Evolutionary conservation across 441 rosid species (phyloP).

Genomic region (Theobroma grandiflorum): DNA sequence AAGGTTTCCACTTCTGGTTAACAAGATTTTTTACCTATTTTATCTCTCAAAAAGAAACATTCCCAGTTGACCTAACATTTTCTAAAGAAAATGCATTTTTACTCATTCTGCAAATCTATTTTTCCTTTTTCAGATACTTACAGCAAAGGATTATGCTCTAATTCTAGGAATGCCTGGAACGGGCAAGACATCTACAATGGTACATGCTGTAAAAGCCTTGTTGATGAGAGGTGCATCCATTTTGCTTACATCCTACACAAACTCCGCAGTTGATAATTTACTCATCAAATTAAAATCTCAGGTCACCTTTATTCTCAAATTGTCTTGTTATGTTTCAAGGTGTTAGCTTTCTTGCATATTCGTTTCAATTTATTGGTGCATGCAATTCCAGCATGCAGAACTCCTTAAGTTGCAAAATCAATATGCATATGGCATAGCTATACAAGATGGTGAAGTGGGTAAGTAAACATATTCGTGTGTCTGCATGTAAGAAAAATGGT

Average conservation of each 20-base stretch:
- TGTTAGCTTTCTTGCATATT: conserved; percentile 8
- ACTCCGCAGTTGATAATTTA: conserved; percentile 98
- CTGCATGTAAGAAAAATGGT: conserved; percentile 19
- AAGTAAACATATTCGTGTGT: background rate
- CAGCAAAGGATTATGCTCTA: conserved; percentile 93
- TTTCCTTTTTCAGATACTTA: conserved; percentile 76
- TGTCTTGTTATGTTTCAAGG: background rate
- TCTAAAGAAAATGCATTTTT: conserved; percentile 16
- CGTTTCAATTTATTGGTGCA: background rate
- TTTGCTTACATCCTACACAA: conserved; percentile 97
- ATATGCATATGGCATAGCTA: background rate
- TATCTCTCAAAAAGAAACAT: background rate
- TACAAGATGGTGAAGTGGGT: background rate
- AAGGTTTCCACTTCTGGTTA: conserved; percentile 57
- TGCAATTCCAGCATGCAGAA: background rate
- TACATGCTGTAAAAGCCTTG: conserved; percentile 96
- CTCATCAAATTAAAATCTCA: conserved; percentile 95
- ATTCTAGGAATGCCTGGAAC: conserved; percentile 99
- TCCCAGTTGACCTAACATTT: conserved; percentile 10
- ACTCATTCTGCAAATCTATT: conserved; percentile 29
- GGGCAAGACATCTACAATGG: conserved; percentile 97
- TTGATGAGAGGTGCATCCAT: conserved; percentile 92
- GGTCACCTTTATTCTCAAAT: conserved; percentile 56
- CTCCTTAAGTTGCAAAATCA: conserved; percentile 5
- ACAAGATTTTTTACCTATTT: background rate